A percentile compares a stretch with the other conserved stretches of the same genome.
phyloP scores from a whole-genome alignment of 768 basidiomycete genomes.

The Mrakia hoshinonis region DNA sequence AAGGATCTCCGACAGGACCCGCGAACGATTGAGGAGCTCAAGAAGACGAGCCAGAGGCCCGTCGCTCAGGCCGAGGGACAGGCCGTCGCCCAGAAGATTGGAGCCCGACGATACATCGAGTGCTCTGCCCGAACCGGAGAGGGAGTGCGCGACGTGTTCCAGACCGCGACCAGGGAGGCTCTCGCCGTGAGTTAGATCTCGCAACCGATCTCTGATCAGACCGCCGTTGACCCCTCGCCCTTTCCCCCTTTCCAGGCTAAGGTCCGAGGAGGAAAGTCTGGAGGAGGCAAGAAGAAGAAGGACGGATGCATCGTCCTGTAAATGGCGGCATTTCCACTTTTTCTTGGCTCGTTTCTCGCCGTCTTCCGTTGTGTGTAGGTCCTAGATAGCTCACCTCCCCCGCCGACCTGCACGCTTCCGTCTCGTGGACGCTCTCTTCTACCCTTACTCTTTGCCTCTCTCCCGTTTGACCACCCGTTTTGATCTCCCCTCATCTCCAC shows the following conservation, averaged over 20 bases:
- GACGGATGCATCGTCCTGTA: constrained; percentile 27
- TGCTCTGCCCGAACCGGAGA: constrained; percentile 94
- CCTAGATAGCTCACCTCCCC: background rate
- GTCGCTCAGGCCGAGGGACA: constrained; percentile 94
- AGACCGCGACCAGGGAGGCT: constrained; percentile 89
- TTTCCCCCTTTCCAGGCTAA: constrained; percentile 10
- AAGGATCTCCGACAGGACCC: constrained; percentile 93
- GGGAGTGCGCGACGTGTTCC: constrained; percentile 97
- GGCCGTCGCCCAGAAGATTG: constrained; percentile 92
- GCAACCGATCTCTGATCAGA: background rate
- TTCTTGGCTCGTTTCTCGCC: constrained; percentile 6
- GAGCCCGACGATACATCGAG: constrained; percentile 91
- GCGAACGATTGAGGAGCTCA: constrained; percentile 85
- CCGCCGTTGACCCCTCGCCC: background rate
- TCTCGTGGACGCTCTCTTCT: background rate
- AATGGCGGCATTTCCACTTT: background rate
- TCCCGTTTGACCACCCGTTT: background rate
- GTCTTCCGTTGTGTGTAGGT: background rate
- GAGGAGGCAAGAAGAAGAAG: constrained; percentile 19
- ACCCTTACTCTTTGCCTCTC: background rate
- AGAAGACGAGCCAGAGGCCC: constrained; percentile 87
- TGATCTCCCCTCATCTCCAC: background rate
- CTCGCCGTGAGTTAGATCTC: constrained; percentile 41
- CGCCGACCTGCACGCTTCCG: too few relatives aligned
- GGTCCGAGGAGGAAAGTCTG: constrained; percentile 18